A percentile compares a stretch with the other conserved stretches of the same genome.
Conservation (phyloP, 495 filamentous ascomycete genomes). For the Aspergillus coremiiformis region DNA sequence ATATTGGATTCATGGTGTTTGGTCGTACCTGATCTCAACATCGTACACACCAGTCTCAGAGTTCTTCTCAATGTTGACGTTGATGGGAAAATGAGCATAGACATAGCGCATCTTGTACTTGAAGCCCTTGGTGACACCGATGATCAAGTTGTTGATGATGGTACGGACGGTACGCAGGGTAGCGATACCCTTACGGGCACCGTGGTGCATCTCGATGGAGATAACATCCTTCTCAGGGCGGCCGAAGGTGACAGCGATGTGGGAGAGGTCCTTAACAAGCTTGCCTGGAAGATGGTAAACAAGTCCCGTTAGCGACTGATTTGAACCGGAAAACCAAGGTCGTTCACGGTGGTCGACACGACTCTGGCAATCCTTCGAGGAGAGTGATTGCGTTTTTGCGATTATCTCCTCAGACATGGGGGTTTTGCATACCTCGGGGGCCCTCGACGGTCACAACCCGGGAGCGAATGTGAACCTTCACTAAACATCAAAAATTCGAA, state of each 20-base stretch:
- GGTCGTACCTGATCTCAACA: constrained; percentile 94
- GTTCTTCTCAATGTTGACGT: constrained; percentile 98
- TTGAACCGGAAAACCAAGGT: background rate
- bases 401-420: background rate
- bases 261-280: constrained; percentile 90
- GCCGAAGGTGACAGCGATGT: constrained; percentile 92
- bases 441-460: constrained; percentile 92
- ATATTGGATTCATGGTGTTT: background rate
- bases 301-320: constrained; percentile 12
- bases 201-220: constrained; percentile 96
- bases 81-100: constrained; percentile 99
- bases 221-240: constrained; percentile 72
- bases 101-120: constrained; percentile 99
- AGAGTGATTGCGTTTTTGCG: background rate
- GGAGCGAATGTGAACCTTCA: constrained; percentile 94
- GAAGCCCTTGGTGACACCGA: constrained; percentile 96
- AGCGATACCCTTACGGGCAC: constrained; percentile 92
- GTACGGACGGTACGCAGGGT: constrained; percentile 96
- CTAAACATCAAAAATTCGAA: constrained; percentile 45
- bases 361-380: background rate
- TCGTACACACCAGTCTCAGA: constrained; percentile 76
- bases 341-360: background rate
- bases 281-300: constrained; percentile 57
- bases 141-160: constrained; percentile 95
- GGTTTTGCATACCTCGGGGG: constrained; percentile 59